These are phyloP conservation scores for Heliamphora ciliata DNA, from an alignment of 179 eudicot species.

Conservation along the genomic window DNA sequence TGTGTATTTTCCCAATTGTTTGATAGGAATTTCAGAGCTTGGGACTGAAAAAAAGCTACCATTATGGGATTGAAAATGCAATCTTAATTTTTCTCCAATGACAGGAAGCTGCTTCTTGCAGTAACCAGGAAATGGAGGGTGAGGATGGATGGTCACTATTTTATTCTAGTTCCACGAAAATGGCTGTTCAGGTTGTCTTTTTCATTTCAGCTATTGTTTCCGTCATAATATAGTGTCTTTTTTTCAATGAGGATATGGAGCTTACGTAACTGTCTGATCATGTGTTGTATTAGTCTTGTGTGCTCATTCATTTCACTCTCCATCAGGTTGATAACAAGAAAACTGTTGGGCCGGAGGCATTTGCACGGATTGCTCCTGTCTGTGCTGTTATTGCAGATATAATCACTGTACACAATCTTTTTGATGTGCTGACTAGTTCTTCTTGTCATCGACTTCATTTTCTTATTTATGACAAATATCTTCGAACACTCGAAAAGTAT, in stretches of 20 bases:
- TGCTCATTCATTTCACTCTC: conserved; percentile 25
- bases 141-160: conserved; percentile 77
- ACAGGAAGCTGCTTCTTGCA: conserved; percentile 39
- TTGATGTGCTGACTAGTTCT: conserved; percentile 66
- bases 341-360: conserved; percentile 78
- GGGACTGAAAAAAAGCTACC: neutral
- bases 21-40: neutral
- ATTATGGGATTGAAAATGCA: conserved; percentile 6
- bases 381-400: conserved; percentile 67
- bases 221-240: neutral
- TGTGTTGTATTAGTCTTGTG: conserved; percentile 52
- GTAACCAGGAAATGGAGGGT: conserved; percentile 44
- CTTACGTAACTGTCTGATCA: conserved; percentile 26
- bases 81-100: conserved; percentile 6
- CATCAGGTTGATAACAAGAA: conserved; percentile 60
- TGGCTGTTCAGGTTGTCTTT: conserved; percentile 66
- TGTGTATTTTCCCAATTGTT: neutral
- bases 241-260: neutral
- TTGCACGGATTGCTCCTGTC: conserved; percentile 76
- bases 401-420: conserved; percentile 68
- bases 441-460: conserved; percentile 70
- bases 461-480: conserved; percentile 74
- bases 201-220: neutral
- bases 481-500: conserved; percentile 70
- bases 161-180: conserved; percentile 57